Percentiles rank a stretch among this genome's conserved stretches.
Evolutionary conservation across 1,284 basidiomycete genomes (phyloP).

Genomic region (Filobasidium uniguttulatum): DNA sequence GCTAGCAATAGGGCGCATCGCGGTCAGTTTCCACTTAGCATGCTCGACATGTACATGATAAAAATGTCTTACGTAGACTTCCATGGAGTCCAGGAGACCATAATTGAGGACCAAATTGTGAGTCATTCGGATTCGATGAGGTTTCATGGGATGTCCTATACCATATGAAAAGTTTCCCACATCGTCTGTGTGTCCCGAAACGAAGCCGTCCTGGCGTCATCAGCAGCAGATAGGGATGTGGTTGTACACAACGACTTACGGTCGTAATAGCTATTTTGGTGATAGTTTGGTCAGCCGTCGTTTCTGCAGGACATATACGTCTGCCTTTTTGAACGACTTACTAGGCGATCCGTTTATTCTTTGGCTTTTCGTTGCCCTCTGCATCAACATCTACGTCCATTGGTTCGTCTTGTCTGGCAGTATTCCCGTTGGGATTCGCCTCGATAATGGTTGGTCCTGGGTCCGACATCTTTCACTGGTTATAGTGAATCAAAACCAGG

Average conservation of each 20-base stretch:
- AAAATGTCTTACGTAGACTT: slow-evolving; percentile 54
- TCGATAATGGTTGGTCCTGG: neutral
- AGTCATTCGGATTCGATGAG: slow-evolving; percentile 80
- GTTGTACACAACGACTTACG: slow-evolving; percentile 16
- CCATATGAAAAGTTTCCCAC: slow-evolving; percentile 55
- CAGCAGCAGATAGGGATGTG: neutral
- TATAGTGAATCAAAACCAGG: no score
- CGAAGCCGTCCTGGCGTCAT: neutral
- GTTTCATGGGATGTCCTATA: slow-evolving; percentile 85
- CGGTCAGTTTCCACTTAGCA: neutral
- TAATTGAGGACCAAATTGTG: slow-evolving; percentile 86
- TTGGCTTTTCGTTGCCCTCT: neutral
- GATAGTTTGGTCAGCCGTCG: neutral
- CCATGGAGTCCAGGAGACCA: slow-evolving; percentile 79
- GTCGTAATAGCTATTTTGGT: slow-evolving; percentile 24
- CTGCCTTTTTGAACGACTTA: slow-evolving; percentile 3
- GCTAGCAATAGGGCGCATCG: slow-evolving; percentile 38
- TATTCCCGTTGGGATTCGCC: neutral
- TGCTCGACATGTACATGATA: neutral
- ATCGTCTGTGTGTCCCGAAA: slow-evolving; percentile 16
- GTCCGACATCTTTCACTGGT: neutral
- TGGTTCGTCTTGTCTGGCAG: neutral
- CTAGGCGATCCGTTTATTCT: slow-evolving; percentile 17
- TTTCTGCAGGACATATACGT: neutral
- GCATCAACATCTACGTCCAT: slow-evolving; percentile 11